phyloP scores from a whole-genome alignment of 139 green algal genomes.

The Prasinococcaceae sp. region DNA sequence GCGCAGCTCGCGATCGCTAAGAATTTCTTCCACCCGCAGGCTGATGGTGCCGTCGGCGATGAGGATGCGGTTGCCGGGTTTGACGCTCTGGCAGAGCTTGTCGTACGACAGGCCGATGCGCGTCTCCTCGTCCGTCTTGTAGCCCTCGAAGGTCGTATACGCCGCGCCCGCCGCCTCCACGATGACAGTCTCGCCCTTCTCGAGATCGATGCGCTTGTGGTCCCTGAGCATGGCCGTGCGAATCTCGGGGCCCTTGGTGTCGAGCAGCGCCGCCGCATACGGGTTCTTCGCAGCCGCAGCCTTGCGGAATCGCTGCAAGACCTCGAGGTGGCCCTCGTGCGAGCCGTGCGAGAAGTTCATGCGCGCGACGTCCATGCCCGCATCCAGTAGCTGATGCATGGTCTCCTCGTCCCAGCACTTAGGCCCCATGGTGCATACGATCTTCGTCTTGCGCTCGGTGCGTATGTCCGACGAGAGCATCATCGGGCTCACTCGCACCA shows the following conservation, averaged over 20 bases:
- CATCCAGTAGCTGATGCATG: slow-evolving; percentile 28
- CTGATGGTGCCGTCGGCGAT: slow-evolving; percentile 55
- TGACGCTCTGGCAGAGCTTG: slow-evolving; percentile 17
- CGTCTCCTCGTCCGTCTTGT: slow-evolving; percentile 18
- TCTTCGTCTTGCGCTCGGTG: slow-evolving; percentile 34
- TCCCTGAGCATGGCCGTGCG: slow-evolving; percentile 64
- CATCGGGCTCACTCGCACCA: neutral
- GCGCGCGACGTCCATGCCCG: slow-evolving; percentile 37
- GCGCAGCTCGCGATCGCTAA: slow-evolving; percentile 15
- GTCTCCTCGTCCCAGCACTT: slow-evolving; percentile 12
- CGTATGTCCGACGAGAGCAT: neutral
- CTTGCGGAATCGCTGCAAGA: slow-evolving; percentile 41
- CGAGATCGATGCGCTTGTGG: slow-evolving; percentile 57
- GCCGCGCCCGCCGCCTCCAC: slow-evolving; percentile 38
- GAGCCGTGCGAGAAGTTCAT: slow-evolving; percentile 47
- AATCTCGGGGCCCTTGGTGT: slow-evolving; percentile 26
- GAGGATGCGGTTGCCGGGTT: slow-evolving; percentile 34
- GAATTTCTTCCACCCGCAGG: slow-evolving; percentile 54
- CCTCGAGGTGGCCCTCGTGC: slow-evolving; percentile 26
- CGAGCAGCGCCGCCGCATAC: too few relatives aligned
- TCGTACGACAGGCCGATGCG: slow-evolving; percentile 27
- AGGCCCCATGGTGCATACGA: slow-evolving; percentile 36
- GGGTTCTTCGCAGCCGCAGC: slow-evolving; percentile 21
- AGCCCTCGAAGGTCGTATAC: slow-evolving; percentile 30
- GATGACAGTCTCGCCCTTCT: slow-evolving; percentile 43